Evolutionary conservation across 345 rosid species (phyloP).

Genomic region (Aquilaria sinensis): DNA sequence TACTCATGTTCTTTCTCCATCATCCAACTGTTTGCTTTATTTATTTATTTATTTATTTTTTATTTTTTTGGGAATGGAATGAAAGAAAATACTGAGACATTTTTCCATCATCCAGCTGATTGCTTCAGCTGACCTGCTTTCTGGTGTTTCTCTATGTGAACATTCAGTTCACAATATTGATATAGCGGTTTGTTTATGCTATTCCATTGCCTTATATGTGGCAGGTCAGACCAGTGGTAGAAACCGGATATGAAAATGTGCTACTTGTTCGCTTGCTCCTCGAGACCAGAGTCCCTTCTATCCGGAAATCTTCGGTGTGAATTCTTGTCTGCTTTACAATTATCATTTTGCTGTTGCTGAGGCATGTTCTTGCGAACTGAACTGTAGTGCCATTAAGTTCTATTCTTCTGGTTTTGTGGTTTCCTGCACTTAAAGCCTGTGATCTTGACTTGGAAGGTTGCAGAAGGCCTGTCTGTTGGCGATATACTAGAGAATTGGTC

Average conservation of each 20-base stretch:
- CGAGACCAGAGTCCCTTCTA: slow-evolving; percentile 63
- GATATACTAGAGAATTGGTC: slow-evolving; percentile 72
- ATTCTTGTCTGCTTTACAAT: slow-evolving; percentile 7
- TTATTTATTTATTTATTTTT: no score
- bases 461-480: slow-evolving; percentile 64
- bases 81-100: no score
- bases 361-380: no score
- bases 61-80: no score
- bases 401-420: not conserved
- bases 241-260: slow-evolving; percentile 86
- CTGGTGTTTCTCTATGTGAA: no score
- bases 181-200: no score
- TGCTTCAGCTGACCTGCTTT: no score
- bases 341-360: not conserved
- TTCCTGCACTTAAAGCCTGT: slow-evolving; percentile 12
- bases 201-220: slow-evolving; percentile 10
- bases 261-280: slow-evolving; percentile 71
- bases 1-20: no score
- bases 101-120: no score
- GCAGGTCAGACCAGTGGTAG: slow-evolving; percentile 94
- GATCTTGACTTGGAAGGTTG: slow-evolving; percentile 45
- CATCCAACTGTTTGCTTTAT: no score
- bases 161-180: no score
- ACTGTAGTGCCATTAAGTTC: not conserved
- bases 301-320: slow-evolving; percentile 75